Conservation (phyloP, 2,329 filamentous ascomycete species). For the Arthrobotrys conoides region DNA sequence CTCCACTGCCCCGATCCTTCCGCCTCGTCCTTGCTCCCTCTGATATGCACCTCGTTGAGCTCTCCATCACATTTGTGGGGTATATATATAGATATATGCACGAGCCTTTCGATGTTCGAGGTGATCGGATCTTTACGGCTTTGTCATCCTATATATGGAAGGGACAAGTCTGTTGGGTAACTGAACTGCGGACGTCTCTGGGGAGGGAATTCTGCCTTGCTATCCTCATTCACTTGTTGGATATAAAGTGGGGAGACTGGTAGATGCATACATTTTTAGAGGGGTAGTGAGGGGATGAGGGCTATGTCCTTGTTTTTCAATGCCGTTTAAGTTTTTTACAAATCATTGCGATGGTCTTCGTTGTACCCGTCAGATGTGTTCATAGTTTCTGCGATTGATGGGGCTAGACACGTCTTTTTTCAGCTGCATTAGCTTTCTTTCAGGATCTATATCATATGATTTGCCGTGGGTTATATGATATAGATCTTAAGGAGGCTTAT, state of each 20-base stretch:
- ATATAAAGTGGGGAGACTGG: background rate
- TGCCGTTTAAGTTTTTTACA: background rate
- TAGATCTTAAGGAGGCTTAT: background rate
- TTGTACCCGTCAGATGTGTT: too few relatives aligned
- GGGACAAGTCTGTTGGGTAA: background rate
- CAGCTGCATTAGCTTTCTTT: background rate
- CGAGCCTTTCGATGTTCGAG: background rate
- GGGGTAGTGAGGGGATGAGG: too few relatives aligned
- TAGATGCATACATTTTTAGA: background rate
- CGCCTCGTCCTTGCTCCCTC: background rate
- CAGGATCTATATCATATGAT: background rate
- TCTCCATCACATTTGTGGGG: background rate
- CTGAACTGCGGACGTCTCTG: background rate
- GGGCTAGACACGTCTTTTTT: too few relatives aligned
- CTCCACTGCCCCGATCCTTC: background rate
- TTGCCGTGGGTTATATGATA: background rate
- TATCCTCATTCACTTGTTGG: too few relatives aligned
- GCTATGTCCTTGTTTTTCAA: background rate
- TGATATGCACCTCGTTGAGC: slow-evolving; percentile 14
- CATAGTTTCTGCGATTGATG: too few relatives aligned
- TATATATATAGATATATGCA: slow-evolving; percentile 10
- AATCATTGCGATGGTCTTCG: background rate
- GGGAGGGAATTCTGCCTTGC: background rate
- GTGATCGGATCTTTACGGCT: background rate
- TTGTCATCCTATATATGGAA: background rate